phyloP scores from a whole-genome alignment of 495 filamentous ascomycete species.

The Lasiosphaeria hispida region DNA sequence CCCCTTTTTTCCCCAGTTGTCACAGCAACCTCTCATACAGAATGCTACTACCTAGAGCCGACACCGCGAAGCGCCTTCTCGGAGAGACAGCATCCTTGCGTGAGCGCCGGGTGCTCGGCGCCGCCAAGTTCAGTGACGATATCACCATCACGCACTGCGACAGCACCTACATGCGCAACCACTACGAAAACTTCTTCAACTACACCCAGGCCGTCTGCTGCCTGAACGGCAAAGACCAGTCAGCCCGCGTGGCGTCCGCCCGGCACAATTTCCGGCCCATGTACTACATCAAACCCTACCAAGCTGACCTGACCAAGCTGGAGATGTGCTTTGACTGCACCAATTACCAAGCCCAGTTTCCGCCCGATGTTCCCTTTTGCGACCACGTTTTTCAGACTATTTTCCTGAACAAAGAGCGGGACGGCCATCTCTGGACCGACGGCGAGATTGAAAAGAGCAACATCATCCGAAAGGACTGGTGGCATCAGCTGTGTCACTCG shows the following conservation, averaged over 20 bases:
- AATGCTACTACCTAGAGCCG: constrained; percentile 41
- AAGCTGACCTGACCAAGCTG: constrained; percentile 61
- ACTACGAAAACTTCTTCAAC: constrained; percentile 72
- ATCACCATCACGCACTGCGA: constrained; percentile 82
- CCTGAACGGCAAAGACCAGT: constrained; percentile 31
- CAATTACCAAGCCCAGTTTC: constrained; percentile 83
- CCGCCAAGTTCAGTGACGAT: constrained; percentile 77
- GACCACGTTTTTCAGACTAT: constrained; percentile 82
- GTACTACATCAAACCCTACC: constrained; percentile 76
- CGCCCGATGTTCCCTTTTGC: constrained; percentile 33
- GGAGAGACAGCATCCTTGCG: constrained; percentile 58
- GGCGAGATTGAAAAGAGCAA: constrained; percentile 65
- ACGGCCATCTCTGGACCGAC: constrained; percentile 66
- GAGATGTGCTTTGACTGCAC: constrained; percentile 88
- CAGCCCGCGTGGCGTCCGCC: constrained; percentile 29
- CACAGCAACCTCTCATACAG: neutral
- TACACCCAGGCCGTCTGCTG: constrained; percentile 29
- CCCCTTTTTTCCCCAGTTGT: neutral
- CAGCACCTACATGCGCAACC: constrained; percentile 66
- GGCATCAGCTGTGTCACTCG: constrained; percentile 81
- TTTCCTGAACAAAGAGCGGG: constrained; percentile 66
- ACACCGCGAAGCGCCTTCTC: constrained; percentile 67
- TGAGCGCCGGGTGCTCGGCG: constrained; percentile 67
- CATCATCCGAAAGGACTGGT: constrained; percentile 73
- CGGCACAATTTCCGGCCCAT: constrained; percentile 61